Conservation (phyloP, 768 basidiomycete species). For the Suillus sp. region DNA sequence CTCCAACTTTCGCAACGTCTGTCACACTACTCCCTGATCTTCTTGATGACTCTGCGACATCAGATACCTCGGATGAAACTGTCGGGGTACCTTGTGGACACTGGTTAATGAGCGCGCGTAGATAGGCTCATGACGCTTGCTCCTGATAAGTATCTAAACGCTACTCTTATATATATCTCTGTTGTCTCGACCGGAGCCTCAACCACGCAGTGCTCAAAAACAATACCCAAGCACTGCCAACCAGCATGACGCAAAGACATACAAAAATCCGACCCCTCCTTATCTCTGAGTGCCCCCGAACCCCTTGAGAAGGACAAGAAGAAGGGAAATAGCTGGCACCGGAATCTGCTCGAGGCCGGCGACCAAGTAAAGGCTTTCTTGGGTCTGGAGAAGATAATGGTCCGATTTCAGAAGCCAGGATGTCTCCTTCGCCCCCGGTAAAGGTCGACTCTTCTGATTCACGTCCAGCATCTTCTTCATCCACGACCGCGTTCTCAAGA, state of each 20-base stretch:
- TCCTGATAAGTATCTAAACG: slow-evolving; percentile 3
- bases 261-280: slow-evolving; percentile 55
- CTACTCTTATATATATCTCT: slow-evolving; percentile 22
- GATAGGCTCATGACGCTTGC: background rate
- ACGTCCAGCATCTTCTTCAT: background rate
- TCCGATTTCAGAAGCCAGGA: slow-evolving; percentile 14
- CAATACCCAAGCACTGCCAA: slow-evolving; percentile 60
- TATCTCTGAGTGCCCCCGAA: slow-evolving; percentile 36
- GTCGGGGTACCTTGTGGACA: slow-evolving; percentile 34
- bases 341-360: slow-evolving; percentile 4
- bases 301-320: slow-evolving; percentile 19
- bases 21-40: slow-evolving; percentile 17
- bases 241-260: slow-evolving; percentile 41
- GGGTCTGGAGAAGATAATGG: slow-evolving; percentile 15
- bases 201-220: slow-evolving; percentile 65
- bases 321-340: slow-evolving; percentile 9
- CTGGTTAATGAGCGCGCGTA: slow-evolving; percentile 27
- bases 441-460: slow-evolving; percentile 6
- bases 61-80: slow-evolving; percentile 35
- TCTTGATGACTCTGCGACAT: slow-evolving; percentile 27
- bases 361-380: slow-evolving; percentile 16
- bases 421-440: slow-evolving; percentile 6
- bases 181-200: slow-evolving; percentile 49
- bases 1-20: background rate
- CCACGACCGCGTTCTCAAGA: background rate